A percentile compares a stretch with the other conserved stretches of the same genome.
These are phyloP conservation scores for Lentinula boryana DNA, from an alignment of 768 basidiomycete genomes.

Conservation along the genomic window DNA sequence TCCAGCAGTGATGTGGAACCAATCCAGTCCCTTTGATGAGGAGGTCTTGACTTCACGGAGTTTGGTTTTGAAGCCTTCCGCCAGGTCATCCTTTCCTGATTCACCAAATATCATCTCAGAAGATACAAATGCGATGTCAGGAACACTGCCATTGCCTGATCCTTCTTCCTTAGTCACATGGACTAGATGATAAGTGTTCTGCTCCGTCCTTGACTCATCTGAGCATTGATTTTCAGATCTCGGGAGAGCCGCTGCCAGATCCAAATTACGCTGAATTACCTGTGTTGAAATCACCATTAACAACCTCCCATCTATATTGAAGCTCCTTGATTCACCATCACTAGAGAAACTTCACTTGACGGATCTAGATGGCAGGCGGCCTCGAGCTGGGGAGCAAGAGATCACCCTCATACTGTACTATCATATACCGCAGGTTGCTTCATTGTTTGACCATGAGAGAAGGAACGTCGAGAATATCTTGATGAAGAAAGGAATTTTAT, in stretches of 20 bases:
- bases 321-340: not conserved
- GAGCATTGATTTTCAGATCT: slow-evolving; percentile 1
- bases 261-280: not conserved
- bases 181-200: slow-evolving; percentile 34
- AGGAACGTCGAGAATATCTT: not conserved
- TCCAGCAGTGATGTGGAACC: slow-evolving; percentile 76
- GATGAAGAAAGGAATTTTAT: not conserved
- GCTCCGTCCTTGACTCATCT: not conserved
- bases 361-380: slow-evolving; percentile 2
- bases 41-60: slow-evolving; percentile 88
- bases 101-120: slow-evolving; percentile 92
- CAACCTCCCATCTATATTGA: not conserved
- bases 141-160: slow-evolving; percentile 71
- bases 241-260: not conserved
- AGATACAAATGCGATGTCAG: slow-evolving; percentile 73
- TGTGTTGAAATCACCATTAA: not conserved
- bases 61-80: slow-evolving; percentile 91
- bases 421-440: not conserved
- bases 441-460: not conserved
- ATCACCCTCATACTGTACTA: not conserved
- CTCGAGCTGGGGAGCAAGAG: not conserved
- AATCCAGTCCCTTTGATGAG: slow-evolving; percentile 75
- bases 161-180: slow-evolving; percentile 61
- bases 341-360: not conserved
- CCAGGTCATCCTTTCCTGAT: slow-evolving; percentile 81